Evolutionary conservation across 495 filamentous ascomycete genomes (phyloP), one percentile per base, ranked within the genome.

Genomic region (Talaromyces ruber): DNA sequence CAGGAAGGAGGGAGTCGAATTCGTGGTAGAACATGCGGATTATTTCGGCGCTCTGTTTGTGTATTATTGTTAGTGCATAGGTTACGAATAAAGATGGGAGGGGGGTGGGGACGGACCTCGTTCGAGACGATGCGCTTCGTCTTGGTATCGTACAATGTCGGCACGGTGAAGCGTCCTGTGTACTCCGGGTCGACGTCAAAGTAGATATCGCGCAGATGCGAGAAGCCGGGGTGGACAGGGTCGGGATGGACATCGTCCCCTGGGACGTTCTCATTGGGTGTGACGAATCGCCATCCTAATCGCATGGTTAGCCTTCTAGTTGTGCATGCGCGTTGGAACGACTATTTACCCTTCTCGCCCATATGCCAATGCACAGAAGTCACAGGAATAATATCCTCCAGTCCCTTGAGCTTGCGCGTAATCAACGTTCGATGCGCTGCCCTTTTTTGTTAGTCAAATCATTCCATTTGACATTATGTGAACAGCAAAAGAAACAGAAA

Each of bases 211-310:
- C 83, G 80, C 21, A 86, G 72, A 67, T 84, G 82, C 14, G 76
- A 85, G 67, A 79, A 81, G 3, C 78, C 77, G 2, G 74, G 61
- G 64, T 83, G 81, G 61, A 82, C 61, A 18, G 79, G 79, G 64
- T 83, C 81, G 1, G 82, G 79, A 4, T 74, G 78, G 30, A 79
- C 71, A 51, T 81, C 84, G 21, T 81, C 82, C 26, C 81, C 83
- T 0, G 85, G 83, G 3, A 86, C 72, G 39, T 85, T 79, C 47
- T 92, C 90, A 18, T 82, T 79, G 1, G 79, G 14, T 5, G 85
- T 90, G 2, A 81, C 76, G 68, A 94, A 97, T 32, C 87, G 86
- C 93, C 93, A 98, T 61, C 93, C 91, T 75, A n/a, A 64, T 59
- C 24, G 0, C 8, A n/a, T 29, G 11, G 4, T 47, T 29, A 32